A percentile compares a stretch with the other conserved stretches of the same genome.
Conservation (phyloP, 208 protist genomes). For the Leishmania aethiopica region DNA sequence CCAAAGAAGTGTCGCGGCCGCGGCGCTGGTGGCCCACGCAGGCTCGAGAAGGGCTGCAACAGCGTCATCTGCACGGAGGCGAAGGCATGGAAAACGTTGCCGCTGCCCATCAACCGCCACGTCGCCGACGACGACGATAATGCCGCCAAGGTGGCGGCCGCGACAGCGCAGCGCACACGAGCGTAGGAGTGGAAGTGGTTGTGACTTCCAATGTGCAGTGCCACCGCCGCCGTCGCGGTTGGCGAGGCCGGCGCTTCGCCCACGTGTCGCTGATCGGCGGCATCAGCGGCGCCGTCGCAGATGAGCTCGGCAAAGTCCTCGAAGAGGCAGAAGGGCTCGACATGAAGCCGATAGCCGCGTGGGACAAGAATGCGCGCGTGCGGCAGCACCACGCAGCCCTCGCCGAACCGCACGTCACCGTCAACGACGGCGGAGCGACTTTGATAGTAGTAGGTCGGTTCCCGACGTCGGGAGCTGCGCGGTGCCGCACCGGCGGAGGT, state of each 20-base stretch:
- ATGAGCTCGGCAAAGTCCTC: constrained; percentile 46
- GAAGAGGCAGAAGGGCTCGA: constrained; percentile 46
- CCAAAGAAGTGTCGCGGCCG: not conserved
- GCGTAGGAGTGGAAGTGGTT: constrained; percentile 61
- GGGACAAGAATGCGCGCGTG: constrained; percentile 44
- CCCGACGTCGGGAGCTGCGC: not conserved
- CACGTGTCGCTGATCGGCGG: not conserved
- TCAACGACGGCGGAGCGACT: constrained; percentile 38
- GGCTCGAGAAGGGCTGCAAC: not conserved
- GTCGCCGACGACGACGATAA: not conserved
- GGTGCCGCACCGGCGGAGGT: not conserved
- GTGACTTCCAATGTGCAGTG: constrained; percentile 17
- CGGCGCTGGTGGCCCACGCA: too few species aligned
- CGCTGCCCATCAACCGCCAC: constrained; percentile 22
- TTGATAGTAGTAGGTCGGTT: constrained; percentile 23
- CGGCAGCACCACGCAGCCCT: constrained; percentile 57
- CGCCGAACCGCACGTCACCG: constrained; percentile 44
- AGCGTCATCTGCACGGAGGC: constrained; percentile 14
- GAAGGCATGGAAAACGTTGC: constrained; percentile 41
- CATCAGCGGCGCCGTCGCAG: not conserved
- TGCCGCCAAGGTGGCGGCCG: not conserved
- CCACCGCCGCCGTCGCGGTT: not conserved
- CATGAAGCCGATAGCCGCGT: constrained; percentile 16
- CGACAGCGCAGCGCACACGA: constrained; percentile 4
- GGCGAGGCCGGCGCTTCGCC: not conserved